Evolutionary conservation across 495 filamentous ascomycete species (phyloP), one percentile per base, ranked within the genome.

Genomic region (Podospora comata): DNA sequence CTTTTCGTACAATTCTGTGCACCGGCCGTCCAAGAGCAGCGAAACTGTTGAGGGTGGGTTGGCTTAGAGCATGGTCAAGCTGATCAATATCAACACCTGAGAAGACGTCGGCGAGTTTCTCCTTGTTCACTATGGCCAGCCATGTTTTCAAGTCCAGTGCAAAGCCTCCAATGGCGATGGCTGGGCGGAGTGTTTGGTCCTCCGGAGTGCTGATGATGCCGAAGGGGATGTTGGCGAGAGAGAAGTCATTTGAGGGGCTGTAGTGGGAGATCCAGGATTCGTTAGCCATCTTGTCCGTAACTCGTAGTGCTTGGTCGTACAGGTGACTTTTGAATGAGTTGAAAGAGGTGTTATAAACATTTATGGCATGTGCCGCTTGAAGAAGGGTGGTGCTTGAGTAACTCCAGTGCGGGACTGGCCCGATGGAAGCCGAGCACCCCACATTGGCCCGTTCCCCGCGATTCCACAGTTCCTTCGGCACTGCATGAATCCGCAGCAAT

Each of bases 181-280:
- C 94, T 9, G 87, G 84, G 30, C 88, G 89, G 4, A 85, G 88
- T 44, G 80, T 77, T 3, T 82, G 76, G 68, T 85, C 78, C 18
- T 78, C 73, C 2, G 82, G 68, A 0, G 89, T 89, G 64, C 81
- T 85, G 75, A 97, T 91, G 77, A 97, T 93, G 70, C 94, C 94
- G 77, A 98, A 96, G 18, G 94, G 94, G 68, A 98, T 90, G 78
- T 98, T 97, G 71, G 88, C 84, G 60, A 98, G 81, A 16, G 93
- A 95, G 80, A 98, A 98, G 66, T 79, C 79, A 60, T 73, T 78
- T 18, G 76, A 67, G 27, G 78, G 71, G 53, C 71, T 67, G 63
- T 80, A 70, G 44, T 75, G 70, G 16, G 79, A 75, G 34, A 81
- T 74, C 80, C 80, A 83, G 7, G 81, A 73, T 30, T 58, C 60